Evolutionary conservation across 495 filamentous ascomycete species (phyloP), one percentile per base, ranked within the genome.

Genomic region (Podospora comata): DNA sequence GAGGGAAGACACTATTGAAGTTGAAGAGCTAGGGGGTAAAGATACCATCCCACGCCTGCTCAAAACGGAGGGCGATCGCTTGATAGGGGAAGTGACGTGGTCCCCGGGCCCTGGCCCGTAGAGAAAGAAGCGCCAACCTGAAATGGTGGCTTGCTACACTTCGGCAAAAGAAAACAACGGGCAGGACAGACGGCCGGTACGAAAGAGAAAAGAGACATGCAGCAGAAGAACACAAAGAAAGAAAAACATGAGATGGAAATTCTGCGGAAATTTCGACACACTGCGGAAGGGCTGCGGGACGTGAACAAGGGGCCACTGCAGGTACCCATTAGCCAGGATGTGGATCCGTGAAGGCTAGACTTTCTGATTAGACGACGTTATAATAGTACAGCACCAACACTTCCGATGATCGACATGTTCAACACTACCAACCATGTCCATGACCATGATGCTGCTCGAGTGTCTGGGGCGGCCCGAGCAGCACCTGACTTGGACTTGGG

Each of bases 371-470:
- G 54, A 71, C 16, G 54, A 71, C 16, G 58, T 69, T 13, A 65
- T 68, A 71, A 48, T 39, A 73, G 60, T 66, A 67, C 54, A 64
- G 63, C 60, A 28, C 70, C 67, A 67, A 70, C 67, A 60, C 63
- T 69, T 34, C 67, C 68, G 68, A 66, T 63, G 70, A 74, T 76
- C 72, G 67, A 61, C 70, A 70, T 18, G 55, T 68, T 19, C 16
- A 61, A 71, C 39, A 48, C 39, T 20, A 48, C 39, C n/a, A 71
- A 44, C 71, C 68, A 68, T 30, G 67, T 62, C 67, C 16, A 63
- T 32, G 30, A 20, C 23, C 32, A 23, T 23, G 23, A 23, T 23
- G 23, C 23, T 23, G 23, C 27, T n/a, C 39, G 39, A 48, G 15
- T 16, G 39, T 13, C 9, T 16, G 7, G 39, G 9, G 39, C 15